Base-by-base conservation (phyloP, 768 basidiomycete species). In the Pisolithus marmoratus region DNA sequence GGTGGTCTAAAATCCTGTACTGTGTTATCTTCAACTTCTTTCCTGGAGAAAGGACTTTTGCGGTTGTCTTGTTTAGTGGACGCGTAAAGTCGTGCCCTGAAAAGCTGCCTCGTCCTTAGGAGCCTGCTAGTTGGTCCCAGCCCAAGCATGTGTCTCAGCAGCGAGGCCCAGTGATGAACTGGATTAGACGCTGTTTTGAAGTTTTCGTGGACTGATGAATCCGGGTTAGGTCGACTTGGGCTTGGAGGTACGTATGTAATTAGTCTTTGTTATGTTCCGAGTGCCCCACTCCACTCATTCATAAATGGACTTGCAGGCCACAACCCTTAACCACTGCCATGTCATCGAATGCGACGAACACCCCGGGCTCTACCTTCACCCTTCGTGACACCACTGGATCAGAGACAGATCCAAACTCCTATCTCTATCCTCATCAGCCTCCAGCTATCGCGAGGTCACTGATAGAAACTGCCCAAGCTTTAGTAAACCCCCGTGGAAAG, bases 1-100 rank as follows among this genome's bases (percentile, higher is more conserved):
- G 78, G 73, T 31, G 83, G 81, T 46, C 83, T 73, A 58, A 80
- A 79, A 61, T 84, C 83, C 23, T 38, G 31, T 15, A 14, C 46
- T 20, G 22, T 54, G 20, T 67, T 53, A 49, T 70, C 58, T 27
- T 55, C 53, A 19, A 47, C n/a, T 22, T 34, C 46, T 31, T 36
- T 17, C 20, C 46, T 36, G n/a, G 20, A 24, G 46, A 36, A 36
- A 9, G 29, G 46, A 31, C 20, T 47, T 23, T 36, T 47, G 29
- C 34, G 46, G 31, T 11, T 47, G 34, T 20, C 34, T 8, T 20
- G 31, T 47, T 31, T 47, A 12, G 46, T 47, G 20, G 46, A 47
- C 9, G 46, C 17, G 19, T 47, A 46, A 4, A 26, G 20, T 36
- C 46, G 46, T 17, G 5, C 22, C 15, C 22, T 47, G 46, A 20